Evolutionary conservation across 306 rosid genomes (phyloP), one percentile per base, ranked within the genome.

Genomic region (Dryas drummondii): DNA sequence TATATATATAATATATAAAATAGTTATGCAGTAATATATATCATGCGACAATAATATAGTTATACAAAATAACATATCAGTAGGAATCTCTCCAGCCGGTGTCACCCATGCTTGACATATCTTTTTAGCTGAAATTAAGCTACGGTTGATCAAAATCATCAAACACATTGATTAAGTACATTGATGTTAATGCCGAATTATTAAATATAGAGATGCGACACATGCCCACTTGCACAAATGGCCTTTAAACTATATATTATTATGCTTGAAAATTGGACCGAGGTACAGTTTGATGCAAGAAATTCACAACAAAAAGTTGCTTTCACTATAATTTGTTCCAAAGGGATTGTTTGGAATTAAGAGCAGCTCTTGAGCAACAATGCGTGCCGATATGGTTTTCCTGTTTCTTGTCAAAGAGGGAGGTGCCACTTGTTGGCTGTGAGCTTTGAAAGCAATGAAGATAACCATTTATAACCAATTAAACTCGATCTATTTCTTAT

Each of bases 191-290:
- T 12, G 44, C 27, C 26, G 4, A 27, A 50, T 27, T 49, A 7
- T 48, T 50, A 68, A 15, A 27, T 32, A 16, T 26, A 37, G 0
- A 59, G 74, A 72, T 51, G 68, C 67, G 79, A 65, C 66, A 77
- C 81, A 44, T 19, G 71, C 61, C 76, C 75, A 77, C 82, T 72
- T 76, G 72, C 11, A 47, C 78, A 71, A 81, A 27, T 81, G 27
- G 75, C 47, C 49, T 15, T 15, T 15, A 41, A 63, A 15, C 70
- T 13, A 32, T 72, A 61, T 16, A 80, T 40, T 61, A 69, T 22
- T 15, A 13, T 63, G 63, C 48, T 74, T 62, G 51, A 40, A 52
- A 27, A 11, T 26, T 47, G 50, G 53, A 44, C 4, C 47, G 52
- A 1, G 49, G 3, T 11, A 54, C 45, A 41, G 42, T 79, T 51